Evolutionary conservation across 2,329 filamentous ascomycete species (phyloP), one percentile per base, ranked within the genome.

Genomic region (Thielaviopsis musarum): DNA sequence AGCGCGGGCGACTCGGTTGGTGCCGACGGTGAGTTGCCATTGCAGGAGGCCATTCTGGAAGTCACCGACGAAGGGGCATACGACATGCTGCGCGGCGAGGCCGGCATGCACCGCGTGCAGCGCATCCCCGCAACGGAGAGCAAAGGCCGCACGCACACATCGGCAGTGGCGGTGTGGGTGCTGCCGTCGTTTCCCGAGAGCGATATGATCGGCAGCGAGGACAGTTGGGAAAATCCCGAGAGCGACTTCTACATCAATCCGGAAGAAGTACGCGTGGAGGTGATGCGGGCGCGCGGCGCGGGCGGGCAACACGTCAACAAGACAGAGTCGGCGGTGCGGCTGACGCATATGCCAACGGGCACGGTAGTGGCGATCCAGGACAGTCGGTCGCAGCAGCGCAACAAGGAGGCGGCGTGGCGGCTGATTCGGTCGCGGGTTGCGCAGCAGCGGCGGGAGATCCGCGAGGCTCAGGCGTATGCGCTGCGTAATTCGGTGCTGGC

Each of bases 231-330:
- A 63, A 85, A 97, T 66, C 91, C 91, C 0, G 85, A 84, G 59
- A 95, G 88, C 70, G 87, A 96, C 68, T 96, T 95, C 73, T 95
- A 91, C 73, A 78, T 98, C 62, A 82, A 94, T 67, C 82, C 87
- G 5, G 78, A 83, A 62, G 91, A 98, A 61, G 89, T 98, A 24
- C 79, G 79, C 57, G 76, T 82, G 21, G 93, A 98, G 69, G 88
- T 90, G 62, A 95, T 97, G 91, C 81, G 91, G 17, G 90, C 93
- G 0, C 77, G 88, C 53, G 93, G 93, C 62, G 91, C 93, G 0
- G 93, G 93, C 34, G 93, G 93, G 0, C 93, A 98, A 74, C 93
- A 98, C 72, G 93, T 98, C 69, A 98, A 98, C 74, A 96, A 91
- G 70, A 98, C 93, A 0, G 93, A 98, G 73, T 95, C 89, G 30